phyloP scores from a whole-genome alignment of 116 monocot species.

The Papilionanthe hybrid region DNA sequence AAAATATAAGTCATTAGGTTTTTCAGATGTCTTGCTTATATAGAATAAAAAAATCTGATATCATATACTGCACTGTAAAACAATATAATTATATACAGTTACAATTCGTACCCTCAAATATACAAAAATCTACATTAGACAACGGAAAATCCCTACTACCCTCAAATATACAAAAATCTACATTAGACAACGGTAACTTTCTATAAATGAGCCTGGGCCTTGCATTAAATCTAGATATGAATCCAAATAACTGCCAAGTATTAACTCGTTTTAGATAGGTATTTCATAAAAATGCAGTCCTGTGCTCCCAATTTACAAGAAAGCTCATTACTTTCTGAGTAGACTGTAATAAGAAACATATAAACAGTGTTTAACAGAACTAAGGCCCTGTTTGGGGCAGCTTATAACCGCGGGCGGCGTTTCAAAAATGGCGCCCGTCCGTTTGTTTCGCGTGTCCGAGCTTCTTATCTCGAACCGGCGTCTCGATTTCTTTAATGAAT shows the following conservation, averaged over 20 bases:
- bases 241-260: too few relatives aligned
- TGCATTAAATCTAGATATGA: too few relatives aligned
- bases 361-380: not conserved
- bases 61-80: not conserved
- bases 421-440: too few relatives aligned
- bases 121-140: not conserved
- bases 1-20: constrained; percentile 1
- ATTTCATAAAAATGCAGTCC: not conserved
- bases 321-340: not conserved
- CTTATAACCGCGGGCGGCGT: too few relatives aligned
- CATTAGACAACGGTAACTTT: too few relatives aligned
- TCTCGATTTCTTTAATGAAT: too few relatives aligned
- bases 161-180: not conserved
- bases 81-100: not conserved
- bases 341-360: not conserved
- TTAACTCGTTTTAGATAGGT: too few relatives aligned
- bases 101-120: not conserved
- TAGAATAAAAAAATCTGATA: not conserved
- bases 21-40: constrained; percentile 4
- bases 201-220: too few relatives aligned
- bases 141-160: too few relatives aligned
- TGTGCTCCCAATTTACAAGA: not conserved
- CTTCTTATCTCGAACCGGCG: too few relatives aligned
- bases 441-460: too few relatives aligned
- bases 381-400: too few relatives aligned